Evolutionary conservation across 2,329 filamentous ascomycete genomes (phyloP), one percentile per base, ranked within the genome.

Genomic region (Dactylellina drechsleri): DNA sequence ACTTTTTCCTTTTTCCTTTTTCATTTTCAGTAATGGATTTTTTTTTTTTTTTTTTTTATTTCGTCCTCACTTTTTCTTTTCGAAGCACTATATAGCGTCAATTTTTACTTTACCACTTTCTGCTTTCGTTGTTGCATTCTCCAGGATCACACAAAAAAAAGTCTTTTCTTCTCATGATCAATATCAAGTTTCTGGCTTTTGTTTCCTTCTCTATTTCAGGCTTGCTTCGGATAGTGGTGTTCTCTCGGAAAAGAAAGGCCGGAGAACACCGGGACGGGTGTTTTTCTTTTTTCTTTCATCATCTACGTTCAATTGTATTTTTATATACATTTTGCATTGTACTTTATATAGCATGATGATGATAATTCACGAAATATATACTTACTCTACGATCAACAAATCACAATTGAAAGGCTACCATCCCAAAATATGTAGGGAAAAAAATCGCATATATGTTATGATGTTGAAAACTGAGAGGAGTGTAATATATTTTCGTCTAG

Each of bases 181-280:
- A 53, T 54, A 61, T 54, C 45, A 23, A 62, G 58, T 31, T 62
- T 15, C 41, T 70, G 20, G 40, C 13, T 56, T 54, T 54, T 62
- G 16, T 47, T 59, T 59, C n/a, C 16, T 31, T 49, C 47, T 59
- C 43, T 26, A 15, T 54, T 54, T 45, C 28, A 18, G 49, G 7
- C 50, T 58, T 18, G 31, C 23, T 40, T 28, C 23, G 20, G 43
- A 56, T 59, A 47, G 31, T 10, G 65, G 65, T 45, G 56, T 60
- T 61, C 50, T 64, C 65, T 68, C 36, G 54, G 45, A 60, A 54
- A 54, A 56, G 36, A 47, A 53, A 59, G 41, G 31, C 36, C 45
- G 50, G 64, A 57, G 54, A 60, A 61, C 50, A 68, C 47, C 47
- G 20, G 36, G 6, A 36, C n/a, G 1, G 50, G 18, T 4, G 15